Evolutionary conservation across 2,329 filamentous ascomycete genomes (phyloP).

Genomic region (Penicillium brasilianum): DNA sequence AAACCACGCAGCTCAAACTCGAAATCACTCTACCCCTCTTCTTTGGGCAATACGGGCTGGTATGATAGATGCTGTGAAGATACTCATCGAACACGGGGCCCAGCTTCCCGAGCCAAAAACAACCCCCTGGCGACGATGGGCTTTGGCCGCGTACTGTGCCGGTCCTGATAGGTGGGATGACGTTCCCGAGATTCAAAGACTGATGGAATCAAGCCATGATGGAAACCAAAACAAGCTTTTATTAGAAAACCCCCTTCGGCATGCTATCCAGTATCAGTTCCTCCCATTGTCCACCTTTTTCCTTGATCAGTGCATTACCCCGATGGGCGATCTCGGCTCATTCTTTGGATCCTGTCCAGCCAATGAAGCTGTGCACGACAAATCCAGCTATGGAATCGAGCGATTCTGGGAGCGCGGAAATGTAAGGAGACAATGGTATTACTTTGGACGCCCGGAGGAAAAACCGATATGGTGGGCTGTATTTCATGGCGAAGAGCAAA

Average conservation of each 20-base stretch:
- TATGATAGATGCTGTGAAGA: not conserved
- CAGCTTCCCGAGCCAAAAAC: not conserved
- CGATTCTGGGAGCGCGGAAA: not conserved
- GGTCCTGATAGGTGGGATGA: not conserved
- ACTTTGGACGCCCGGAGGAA: not conserved
- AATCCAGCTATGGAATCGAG: not conserved
- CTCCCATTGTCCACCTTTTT: not conserved
- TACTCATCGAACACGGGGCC: not conserved
- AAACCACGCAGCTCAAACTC: not conserved
- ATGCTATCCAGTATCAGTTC: not conserved
- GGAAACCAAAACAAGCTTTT: not conserved
- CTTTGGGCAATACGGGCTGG: slow-evolving; percentile 1
- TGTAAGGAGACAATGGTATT: not conserved
- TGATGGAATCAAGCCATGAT: not conserved
- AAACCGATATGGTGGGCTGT: not conserved
- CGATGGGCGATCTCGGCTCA: not conserved
- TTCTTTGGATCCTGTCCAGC: not conserved
- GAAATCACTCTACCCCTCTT: not conserved
- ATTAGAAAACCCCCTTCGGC: not conserved
- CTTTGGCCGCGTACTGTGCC: not conserved
- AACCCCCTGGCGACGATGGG: not conserved
- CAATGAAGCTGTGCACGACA: not conserved
- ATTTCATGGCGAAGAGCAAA: slow-evolving; percentile 2
- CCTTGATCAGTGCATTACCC: not conserved
- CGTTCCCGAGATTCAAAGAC: not conserved